Conservation (phyloP, 2,329 filamentous ascomycete species). For the Nemania serpens region DNA sequence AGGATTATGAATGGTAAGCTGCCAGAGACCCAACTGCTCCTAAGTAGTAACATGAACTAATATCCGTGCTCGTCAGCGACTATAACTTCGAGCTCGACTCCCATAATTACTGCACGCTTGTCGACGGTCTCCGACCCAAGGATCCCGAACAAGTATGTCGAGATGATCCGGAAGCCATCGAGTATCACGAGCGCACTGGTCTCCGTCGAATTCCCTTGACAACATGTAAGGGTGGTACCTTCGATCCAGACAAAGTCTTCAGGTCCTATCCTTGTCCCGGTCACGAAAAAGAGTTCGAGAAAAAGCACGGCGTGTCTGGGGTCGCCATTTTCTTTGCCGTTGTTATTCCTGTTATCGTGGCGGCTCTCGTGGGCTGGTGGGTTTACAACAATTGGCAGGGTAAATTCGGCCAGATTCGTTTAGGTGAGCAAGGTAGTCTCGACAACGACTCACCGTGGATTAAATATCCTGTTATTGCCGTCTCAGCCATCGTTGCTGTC, state of each 20-base stretch:
- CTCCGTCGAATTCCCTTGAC: slow-evolving; percentile 90
- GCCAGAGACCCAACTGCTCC: not conserved
- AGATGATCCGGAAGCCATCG: slow-evolving; percentile 67
- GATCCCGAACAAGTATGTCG: slow-evolving; percentile 57
- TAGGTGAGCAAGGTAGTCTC: slow-evolving; percentile 72
- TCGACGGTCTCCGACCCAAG: slow-evolving; percentile 70
- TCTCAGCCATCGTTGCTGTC: slow-evolving; percentile 67
- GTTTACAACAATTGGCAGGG: slow-evolving; percentile 83
- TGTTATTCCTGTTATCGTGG: slow-evolving; percentile 72
- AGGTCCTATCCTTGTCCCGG: slow-evolving; percentile 70
- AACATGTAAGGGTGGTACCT: slow-evolving; percentile 75
- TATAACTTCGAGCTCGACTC: slow-evolving; percentile 87
- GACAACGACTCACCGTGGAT: slow-evolving; percentile 78
- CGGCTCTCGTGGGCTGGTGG: slow-evolving; percentile 78
- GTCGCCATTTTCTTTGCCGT: slow-evolving; percentile 85
- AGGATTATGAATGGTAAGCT: slow-evolving; percentile 89
- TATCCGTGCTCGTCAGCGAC: slow-evolving; percentile 59
- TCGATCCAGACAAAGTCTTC: slow-evolving; percentile 71
- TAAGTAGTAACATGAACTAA: slow-evolving; percentile 36
- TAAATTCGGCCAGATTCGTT: slow-evolving; percentile 89
- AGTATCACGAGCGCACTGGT: slow-evolving; percentile 84
- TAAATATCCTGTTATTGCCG: slow-evolving; percentile 77
- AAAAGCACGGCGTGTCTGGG: slow-evolving; percentile 70
- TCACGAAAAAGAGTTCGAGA: slow-evolving; percentile 80
- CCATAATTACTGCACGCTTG: slow-evolving; percentile 77